Conservation (phyloP, 1,139 yeast genomes). For the Yamadazyma triangularis region DNA sequence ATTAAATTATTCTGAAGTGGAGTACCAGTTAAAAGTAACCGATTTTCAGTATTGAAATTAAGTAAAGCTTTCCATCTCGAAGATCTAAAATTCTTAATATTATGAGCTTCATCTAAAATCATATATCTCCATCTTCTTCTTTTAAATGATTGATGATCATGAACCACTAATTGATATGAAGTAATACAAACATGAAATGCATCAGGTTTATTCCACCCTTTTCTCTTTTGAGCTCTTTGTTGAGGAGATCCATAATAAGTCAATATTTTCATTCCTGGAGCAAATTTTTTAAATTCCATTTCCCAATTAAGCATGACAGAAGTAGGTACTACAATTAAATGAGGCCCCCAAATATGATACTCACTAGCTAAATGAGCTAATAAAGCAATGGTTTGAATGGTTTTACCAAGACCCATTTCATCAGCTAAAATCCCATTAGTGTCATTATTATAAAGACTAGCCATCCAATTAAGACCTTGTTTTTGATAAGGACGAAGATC, state of each 20-base stretch:
- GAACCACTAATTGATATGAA: slow-evolving; percentile 92
- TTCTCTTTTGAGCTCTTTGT: slow-evolving; percentile 91
- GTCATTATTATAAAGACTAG: slow-evolving; percentile 84
- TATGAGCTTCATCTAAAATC: slow-evolving; percentile 98
- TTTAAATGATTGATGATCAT: slow-evolving; percentile 91
- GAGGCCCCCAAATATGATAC: slow-evolving; percentile 97
- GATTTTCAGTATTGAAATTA: slow-evolving; percentile 87
- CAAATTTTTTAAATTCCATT: slow-evolving; percentile 97
- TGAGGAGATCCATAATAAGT: slow-evolving; percentile 98
- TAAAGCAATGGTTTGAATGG: slow-evolving; percentile 91
- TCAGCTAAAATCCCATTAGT: slow-evolving; percentile 98
- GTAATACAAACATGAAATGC: slow-evolving; percentile 97
- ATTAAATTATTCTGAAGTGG: slow-evolving; percentile 90
- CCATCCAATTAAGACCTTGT: slow-evolving; percentile 96
- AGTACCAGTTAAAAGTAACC: slow-evolving; percentile 89
- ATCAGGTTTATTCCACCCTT: slow-evolving; percentile 97
- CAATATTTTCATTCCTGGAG: slow-evolving; percentile 94
- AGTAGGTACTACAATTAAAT: slow-evolving; percentile 93
- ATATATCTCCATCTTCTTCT: slow-evolving; percentile 93
- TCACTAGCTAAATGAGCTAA: slow-evolving; percentile 88
- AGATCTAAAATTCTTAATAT: slow-evolving; percentile 92
- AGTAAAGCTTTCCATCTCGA: slow-evolving; percentile 95
- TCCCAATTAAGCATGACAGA: slow-evolving; percentile 99
- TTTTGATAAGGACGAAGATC: slow-evolving; percentile 87
- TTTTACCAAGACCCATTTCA: slow-evolving; percentile 98